Evolutionary conservation across 805 yeast species (phyloP).

Genomic region (Cyberlindnera petersonii): DNA sequence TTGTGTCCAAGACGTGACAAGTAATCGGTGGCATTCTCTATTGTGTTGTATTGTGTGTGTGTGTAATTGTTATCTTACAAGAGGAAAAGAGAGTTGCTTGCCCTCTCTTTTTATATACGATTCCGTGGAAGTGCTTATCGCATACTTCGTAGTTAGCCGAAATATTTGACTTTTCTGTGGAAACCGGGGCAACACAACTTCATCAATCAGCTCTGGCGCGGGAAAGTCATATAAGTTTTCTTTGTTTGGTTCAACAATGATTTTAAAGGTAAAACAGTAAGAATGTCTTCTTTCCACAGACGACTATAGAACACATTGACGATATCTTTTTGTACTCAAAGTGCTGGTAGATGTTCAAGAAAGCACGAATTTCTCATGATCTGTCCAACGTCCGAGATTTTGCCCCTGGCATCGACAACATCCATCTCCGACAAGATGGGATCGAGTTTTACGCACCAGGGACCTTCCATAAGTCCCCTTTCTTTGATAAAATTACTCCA

Average conservation of each 20-base stretch:
- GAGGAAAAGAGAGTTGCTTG: not conserved
- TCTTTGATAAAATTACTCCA: constrained; percentile 29
- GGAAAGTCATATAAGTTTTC: too few species aligned
- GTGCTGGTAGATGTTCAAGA: constrained; percentile 1
- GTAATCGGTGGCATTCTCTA: constrained; percentile 56
- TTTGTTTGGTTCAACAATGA: too few species aligned
- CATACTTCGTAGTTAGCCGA: constrained; percentile 15
- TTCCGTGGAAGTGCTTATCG: not conserved
- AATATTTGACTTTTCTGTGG: too few species aligned
- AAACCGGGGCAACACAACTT: constrained; percentile 9
- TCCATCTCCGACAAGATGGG: constrained; percentile 25
- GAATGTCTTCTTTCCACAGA: too few species aligned
- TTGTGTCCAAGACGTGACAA: constrained; percentile 86
- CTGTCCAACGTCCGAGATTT: constrained; percentile 14
- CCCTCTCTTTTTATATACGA: not conserved
- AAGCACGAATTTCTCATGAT: constrained; percentile 6
- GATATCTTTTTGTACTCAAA: not conserved
- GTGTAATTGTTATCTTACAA: not conserved
- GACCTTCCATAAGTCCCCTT: constrained; percentile 33
- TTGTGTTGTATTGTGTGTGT: not conserved
- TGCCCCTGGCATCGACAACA: constrained; percentile 28
- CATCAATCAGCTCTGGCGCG: not conserved
- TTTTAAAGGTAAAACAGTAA: too few species aligned
- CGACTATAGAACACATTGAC: too few species aligned
- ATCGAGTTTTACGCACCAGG: constrained; percentile 33